Conservation (phyloP, 805 yeast species). For the Lipomyces yamanashiensis region DNA sequence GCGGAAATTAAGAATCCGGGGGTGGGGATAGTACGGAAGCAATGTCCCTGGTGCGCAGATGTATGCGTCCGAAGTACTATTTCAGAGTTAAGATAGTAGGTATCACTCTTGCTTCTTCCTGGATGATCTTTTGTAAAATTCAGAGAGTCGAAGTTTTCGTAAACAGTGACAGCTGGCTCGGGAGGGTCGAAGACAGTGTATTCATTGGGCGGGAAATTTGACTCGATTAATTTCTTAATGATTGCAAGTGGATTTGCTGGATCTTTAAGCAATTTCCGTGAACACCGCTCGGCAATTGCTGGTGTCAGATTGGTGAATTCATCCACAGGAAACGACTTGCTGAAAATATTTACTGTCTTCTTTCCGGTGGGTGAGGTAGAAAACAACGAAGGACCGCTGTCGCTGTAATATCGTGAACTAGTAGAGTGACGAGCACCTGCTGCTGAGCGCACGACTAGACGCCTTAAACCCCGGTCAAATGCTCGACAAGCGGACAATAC, state of each 20-base stretch:
- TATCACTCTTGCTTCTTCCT: conserved; percentile 89
- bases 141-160: conserved; percentile 86
- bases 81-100: conserved; percentile 81
- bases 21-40: conserved; percentile 61
- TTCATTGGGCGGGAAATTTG: conserved; percentile 57
- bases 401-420: neutral
- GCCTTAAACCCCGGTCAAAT: neutral
- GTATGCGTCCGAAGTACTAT: conserved; percentile 88
- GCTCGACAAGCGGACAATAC: neutral
- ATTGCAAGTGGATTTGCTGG: conserved; percentile 90
- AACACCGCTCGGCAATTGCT: conserved; percentile 67
- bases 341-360: conserved; percentile 5
- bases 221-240: conserved; percentile 72
- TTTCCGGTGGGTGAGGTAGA: neutral
- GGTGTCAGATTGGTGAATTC: conserved; percentile 87
- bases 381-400: conserved; percentile 1
- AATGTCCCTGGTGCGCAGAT: conserved; percentile 83
- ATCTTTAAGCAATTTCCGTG: conserved; percentile 72
- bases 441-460: neutral
- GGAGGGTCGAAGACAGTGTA: conserved; percentile 80
- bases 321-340: conserved; percentile 50
- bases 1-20: conserved; percentile 94
- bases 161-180: conserved; percentile 78
- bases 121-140: conserved; percentile 94
- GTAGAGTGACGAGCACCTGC: neutral